These are phyloP conservation scores for Sugiyamaella americana DNA, from an alignment of 805 yeast genomes.

Conservation along the genomic window DNA sequence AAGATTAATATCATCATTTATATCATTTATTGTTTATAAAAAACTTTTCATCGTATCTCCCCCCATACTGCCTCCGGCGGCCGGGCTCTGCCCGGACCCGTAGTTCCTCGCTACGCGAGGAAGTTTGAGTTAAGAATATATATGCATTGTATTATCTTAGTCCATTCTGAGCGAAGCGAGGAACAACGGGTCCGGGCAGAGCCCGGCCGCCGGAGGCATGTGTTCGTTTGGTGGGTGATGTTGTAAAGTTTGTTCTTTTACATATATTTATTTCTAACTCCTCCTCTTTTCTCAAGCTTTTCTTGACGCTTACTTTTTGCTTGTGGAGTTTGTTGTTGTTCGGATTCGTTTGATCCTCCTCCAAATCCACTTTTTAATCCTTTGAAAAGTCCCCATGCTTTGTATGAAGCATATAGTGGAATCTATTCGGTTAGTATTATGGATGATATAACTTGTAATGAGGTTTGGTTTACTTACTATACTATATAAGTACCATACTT, in stretches of 20 bases:
- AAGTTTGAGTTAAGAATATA: no score
- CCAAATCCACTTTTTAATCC: slow-evolving; percentile 15
- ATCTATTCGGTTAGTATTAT: slow-evolving; percentile 24
- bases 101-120: neutral
- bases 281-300: slow-evolving; percentile 34
- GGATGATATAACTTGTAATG: neutral
- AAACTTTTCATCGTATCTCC: no score
- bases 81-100: neutral
- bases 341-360: slow-evolving; percentile 14
- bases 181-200: no score
- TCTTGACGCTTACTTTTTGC: slow-evolving; percentile 34
- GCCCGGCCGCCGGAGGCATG: no score
- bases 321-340: slow-evolving; percentile 6
- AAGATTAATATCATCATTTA: no score
- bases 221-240: no score
- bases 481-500: slow-evolving; percentile 53
- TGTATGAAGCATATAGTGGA: slow-evolving; percentile 49
- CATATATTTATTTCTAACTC: slow-evolving; percentile 1
- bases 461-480: slow-evolving; percentile 23
- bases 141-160: no score
- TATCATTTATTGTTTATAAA: no score
- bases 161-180: no score
- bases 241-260: no score
- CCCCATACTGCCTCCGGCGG: neutral
- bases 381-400: slow-evolving; percentile 29